Percentiles rank a stretch among this genome's conserved stretches.
Evolutionary conservation across 805 yeast genomes (phyloP).

Genomic region (Nakazawaea holstii): DNA sequence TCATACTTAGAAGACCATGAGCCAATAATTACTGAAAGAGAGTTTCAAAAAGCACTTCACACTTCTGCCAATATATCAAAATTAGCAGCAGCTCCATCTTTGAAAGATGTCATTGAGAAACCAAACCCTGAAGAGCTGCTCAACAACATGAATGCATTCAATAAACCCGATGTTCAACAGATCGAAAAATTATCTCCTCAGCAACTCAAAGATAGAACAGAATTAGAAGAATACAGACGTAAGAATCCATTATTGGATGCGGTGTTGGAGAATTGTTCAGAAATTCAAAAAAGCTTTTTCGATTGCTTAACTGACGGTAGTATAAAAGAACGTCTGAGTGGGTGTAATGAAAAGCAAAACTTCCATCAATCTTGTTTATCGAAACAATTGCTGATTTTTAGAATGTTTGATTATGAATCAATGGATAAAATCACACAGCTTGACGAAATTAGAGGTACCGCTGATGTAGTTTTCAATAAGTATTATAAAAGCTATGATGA

Average conservation of each 20-base stretch:
- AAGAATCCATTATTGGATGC: conserved; percentile 22
- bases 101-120: background rate
- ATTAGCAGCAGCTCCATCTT: conserved; percentile 3
- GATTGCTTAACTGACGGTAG: conserved; percentile 17
- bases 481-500: conserved; percentile 22
- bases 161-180: background rate
- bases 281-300: conserved; percentile 22
- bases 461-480: conserved; percentile 24
- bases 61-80: background rate
- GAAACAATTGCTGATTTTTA: conserved; percentile 25
- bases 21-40: conserved; percentile 7
- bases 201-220: conserved; percentile 13
- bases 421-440: conserved; percentile 23
- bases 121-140: background rate
- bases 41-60: background rate
- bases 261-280: conserved; percentile 27
- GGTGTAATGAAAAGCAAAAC: conserved; percentile 19
- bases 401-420: conserved; percentile 25
- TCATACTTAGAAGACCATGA: background rate
- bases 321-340: conserved; percentile 7
- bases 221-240: conserved; percentile 23
- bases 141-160: background rate
- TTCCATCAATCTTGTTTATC: conserved; percentile 25
- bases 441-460: conserved; percentile 20
- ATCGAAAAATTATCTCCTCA: conserved; percentile 5